Evolutionary conservation across 257 asterid genomes (phyloP), one percentile per base, ranked within the genome.

Genomic region (Solanum phureja): DNA sequence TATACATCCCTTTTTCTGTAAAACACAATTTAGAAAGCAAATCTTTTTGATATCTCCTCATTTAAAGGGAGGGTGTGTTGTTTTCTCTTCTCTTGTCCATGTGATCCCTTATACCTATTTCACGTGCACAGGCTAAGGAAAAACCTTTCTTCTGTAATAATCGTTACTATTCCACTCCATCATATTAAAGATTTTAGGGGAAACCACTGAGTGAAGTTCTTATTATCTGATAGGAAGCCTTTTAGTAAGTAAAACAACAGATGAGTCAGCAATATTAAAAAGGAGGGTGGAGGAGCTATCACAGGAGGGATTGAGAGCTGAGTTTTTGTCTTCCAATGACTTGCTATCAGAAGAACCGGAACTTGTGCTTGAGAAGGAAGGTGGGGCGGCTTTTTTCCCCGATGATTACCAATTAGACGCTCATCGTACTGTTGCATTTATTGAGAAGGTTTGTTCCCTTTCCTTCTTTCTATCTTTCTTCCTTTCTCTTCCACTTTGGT

Each of bases 381-480:
- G 93, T 1, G 95, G 95, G 76, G 98, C 98, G 27, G 98, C 95
- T 64, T 95, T 93, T 92, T 89, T 93, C 90, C 96, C 97, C 1
- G 98, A 95, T 90, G 99, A 97, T 89, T 93, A 88, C 91, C 98
- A 97, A 87, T 64, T 97, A 81, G 98, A 95, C 89, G 98, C 98
- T 86, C 92, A 91, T 24, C 90, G 89, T 64, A 90, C 98, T 71
- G 98, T 94, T 89, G 94, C 93, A 62, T 95, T 92, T 88, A 90
- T 96, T 72, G 95, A 92, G 90, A 92, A 95, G 98, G 99, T 96
- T 88, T 74, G 74, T 71, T 83, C 35, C 37, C 23, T 86, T 86
- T 12, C 33, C 37, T 72, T 86, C 73, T 86, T 58, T 68, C 64
- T 79, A 2, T 79, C 40, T 27, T 46, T 46, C 85, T 81, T 81